Base-by-base conservation (phyloP, 805 yeast species). In the Pichia occidentalis region DNA sequence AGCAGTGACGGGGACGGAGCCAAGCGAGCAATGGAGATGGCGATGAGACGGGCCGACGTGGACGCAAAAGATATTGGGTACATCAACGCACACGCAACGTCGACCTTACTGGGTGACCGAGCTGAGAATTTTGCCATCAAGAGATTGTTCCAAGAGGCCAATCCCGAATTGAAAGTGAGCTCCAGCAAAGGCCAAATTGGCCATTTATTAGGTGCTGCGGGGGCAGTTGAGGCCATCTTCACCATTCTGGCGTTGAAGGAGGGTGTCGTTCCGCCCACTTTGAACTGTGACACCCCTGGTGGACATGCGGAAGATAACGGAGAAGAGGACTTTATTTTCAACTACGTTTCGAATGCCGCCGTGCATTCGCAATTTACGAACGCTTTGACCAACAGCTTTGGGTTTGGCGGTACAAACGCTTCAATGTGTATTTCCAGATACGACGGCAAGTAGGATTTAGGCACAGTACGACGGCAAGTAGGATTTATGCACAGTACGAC, bases 401-500 rank as follows among this genome's bases (percentile, higher is more conserved):
- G 98, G 1, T 92, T 92, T 63, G 99, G 99, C 7, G 99, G 99
- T 7, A 85, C 94, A 5, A 92, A 92, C 58, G 80, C 94, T 6
- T 71, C 94, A 2, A 52, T 92, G 2, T 68, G 78, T 30, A 73
- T 80, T 46, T 63, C 65, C 23, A 66, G 60, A 24, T 54, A 44
- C 25, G 32, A 30, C 26, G 28, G 32, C 24, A 23, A 36, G 18
- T 13, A 10, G 19, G 17, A 23, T 10, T n/a, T n/a, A n/a, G n/a
- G n/a, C n/a, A n/a, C n/a, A n/a, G n/a, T n/a, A n/a, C n/a, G n/a
- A n/a, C n/a, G n/a, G n/a, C n/a, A n/a, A n/a, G n/a, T n/a, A n/a
- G n/a, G n/a, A n/a, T n/a, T n/a, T n/a, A n/a, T n/a, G n/a, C n/a
- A n/a, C n/a, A n/a, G n/a, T n/a, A n/a, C n/a, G n/a, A n/a, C n/a